Evolutionary conservation across 192 early-diverging fungal genomes (phyloP), one percentile per base, ranked within the genome.

Genomic region (Pilaira anomala): DNA sequence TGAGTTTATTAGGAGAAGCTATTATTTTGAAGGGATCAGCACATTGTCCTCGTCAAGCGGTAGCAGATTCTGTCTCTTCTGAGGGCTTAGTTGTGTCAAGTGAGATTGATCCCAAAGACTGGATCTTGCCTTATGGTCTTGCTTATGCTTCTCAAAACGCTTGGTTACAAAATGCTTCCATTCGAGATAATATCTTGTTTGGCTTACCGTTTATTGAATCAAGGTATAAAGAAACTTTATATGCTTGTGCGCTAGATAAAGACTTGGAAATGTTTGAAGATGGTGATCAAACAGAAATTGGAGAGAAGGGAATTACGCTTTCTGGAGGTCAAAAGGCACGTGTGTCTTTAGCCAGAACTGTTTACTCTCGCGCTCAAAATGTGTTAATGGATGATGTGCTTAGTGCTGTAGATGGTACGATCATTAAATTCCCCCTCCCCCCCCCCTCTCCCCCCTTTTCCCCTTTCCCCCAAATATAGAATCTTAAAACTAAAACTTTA

Each of bases 291-390:
- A 93, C 92, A 0, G 74, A 80, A 52, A 76, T 91, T 73, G 94
- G 92, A 44, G 94, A 94, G 66, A 90, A 92, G 63, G 92, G 93
- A 25, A 78, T 93, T 16, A 89, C 87, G 1, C 76, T 95, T 18
- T 89, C 88, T 30, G 94, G 93, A 36, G 93, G 91, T 9, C 94
- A 97, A 75, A 95, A 94, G 73, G 89, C 89, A 61, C 78, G 94
- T 26, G 84, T 98, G 33, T 75, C 92, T 0, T 80, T 97, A 24
- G 95, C 93, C 3, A 81, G 96, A 14, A 93, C 93, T n/a, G 83
- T 96, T 8, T 98, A 95, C 67, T 83, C 79, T 28, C 62, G 76
- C 14, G 83, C 87, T 7, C 75, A 80, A 8, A 80, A 80, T 42
- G 69, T 96, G 26, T 57, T 96, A 2, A 81, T 93, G 61, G 95